Evolutionary conservation across 2,329 filamentous ascomycete genomes (phyloP).

Genomic region (Ciborinia camelliae): DNA sequence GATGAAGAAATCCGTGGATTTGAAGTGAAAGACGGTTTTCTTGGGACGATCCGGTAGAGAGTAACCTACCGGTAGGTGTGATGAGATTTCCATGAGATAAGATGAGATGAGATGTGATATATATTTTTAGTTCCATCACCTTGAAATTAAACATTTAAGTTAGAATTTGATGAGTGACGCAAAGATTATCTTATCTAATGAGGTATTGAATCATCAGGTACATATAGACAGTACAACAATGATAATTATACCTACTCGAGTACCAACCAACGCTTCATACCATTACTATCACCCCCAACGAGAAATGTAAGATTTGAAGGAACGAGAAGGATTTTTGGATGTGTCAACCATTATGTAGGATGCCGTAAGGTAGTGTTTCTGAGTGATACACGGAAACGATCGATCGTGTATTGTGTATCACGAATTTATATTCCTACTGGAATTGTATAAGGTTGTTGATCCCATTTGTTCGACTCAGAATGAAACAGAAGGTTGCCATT

Average conservation of each 20-base stretch:
- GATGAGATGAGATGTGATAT: not conserved
- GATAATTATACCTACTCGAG: too few relatives aligned
- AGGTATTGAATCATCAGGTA: slow-evolving; percentile 3
- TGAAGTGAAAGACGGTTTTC: not conserved
- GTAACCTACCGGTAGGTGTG: not conserved
- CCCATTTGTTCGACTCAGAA: not conserved
- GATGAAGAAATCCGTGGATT: slow-evolving; percentile 8
- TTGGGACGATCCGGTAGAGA: slow-evolving; percentile 6
- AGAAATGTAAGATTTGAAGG: slow-evolving; percentile 8
- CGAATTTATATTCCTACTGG: not conserved
- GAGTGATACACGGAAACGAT: slow-evolving; percentile 7
- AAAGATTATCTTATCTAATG: not conserved
- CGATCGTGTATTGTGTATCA: not conserved
- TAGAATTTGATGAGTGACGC: not conserved
- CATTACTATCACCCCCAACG: not conserved
- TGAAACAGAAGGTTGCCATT: slow-evolving; percentile 1
- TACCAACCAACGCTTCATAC: not conserved
- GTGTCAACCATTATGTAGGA: not conserved
- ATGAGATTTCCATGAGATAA: slow-evolving; percentile 4
- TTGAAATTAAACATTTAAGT: not conserved
- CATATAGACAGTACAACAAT: not conserved
- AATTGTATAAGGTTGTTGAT: slow-evolving; percentile 8
- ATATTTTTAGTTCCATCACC: not conserved
- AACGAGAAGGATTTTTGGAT: slow-evolving; percentile 11
- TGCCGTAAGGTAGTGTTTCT: not conserved